These are phyloP conservation scores for Volutella citrinella DNA, from an alignment of 2,329 filamentous ascomycete species.

Conservation along the genomic window DNA sequence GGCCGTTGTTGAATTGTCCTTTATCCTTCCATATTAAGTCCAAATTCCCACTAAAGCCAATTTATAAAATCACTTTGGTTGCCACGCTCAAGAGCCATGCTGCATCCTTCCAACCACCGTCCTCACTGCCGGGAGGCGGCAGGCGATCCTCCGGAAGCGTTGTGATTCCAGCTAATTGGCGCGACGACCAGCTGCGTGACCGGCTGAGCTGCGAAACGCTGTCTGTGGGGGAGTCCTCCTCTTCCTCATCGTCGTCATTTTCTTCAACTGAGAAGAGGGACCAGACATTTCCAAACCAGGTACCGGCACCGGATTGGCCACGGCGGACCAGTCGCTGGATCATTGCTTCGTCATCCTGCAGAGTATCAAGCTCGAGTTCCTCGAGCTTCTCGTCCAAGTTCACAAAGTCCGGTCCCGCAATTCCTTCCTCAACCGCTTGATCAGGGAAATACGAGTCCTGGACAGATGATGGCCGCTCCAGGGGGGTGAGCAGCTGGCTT, in stretches of 20 bases:
- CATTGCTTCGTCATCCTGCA: conserved; percentile 55
- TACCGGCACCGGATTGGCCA: conserved; percentile 49
- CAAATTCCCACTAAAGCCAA: too few species aligned
- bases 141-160: conserved; percentile 43
- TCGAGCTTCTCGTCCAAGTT: conserved; percentile 59
- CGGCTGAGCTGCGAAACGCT: conserved; percentile 26
- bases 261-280: conserved; percentile 62
- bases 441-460: conserved; percentile 43
- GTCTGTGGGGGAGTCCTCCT: conserved; percentile 31
- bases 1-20: too few species aligned
- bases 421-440: conserved; percentile 28
- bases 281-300: conserved; percentile 61
- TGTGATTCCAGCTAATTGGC: conserved; percentile 40
- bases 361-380: conserved; percentile 48
- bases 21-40: too few species aligned
- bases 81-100: conserved; percentile 67
- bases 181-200: conserved; percentile 31
- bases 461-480: conserved; percentile 33
- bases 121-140: conserved; percentile 47
- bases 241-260: conserved; percentile 50
- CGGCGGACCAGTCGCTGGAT: conserved; percentile 55
- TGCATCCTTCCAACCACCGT: conserved; percentile 64
- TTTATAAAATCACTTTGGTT: conserved; percentile 56
- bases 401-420: conserved; percentile 59
- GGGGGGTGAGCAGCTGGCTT: conserved; percentile 43